Base-by-base conservation (phyloP, 2,329 filamentous ascomycete genomes). In the Trichoderma cornu-damae region DNA sequence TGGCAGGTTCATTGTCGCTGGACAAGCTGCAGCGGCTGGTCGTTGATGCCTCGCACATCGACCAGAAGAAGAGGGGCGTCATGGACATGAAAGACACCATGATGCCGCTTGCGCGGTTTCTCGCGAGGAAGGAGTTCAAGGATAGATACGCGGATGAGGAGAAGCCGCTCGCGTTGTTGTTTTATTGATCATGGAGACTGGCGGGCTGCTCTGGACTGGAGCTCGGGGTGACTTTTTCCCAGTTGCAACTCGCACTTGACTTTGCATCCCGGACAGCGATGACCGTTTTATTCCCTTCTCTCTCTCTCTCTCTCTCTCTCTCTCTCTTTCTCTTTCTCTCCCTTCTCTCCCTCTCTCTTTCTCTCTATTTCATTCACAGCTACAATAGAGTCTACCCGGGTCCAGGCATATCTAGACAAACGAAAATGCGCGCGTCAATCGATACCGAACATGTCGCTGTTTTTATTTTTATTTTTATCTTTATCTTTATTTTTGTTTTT, bases 1-100 rank as follows among this genome's bases (percentile, higher is more conserved):
- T 35, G 30, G 52, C 43, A 71, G 87, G 87, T 34, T 85, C 87
- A 2, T 73, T 97, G 43, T 88, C 85, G 24, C 72, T 89, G 30
- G 79, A 83, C 32, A 81, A 87, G 59, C 72, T 97, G 54, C 84
- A 90, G 73, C 82, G 89, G 44, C 82, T 99, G 32, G 83, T 97
- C 7, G 81, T 97, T 30, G 94, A 99, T 73, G 90, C 89, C 12
- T 96, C 91, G 6, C 87, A 96, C 68, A 89, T 96, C 63, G 93
- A 99, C 72, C 84, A 89, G 72, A 99, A 99, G 80, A 96, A 96
- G 78, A 81, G 92, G 46, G 90, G 91, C 0, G 84, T 99, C 62
- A 84, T 96, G 71, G 94, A 97, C 68, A 96, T 97, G 90, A 90
- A 89, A 71, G 94, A 99, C 60, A 90, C 90, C 0, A 87, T 92